Conservation (phyloP, 2,329 filamentous ascomycete genomes). For the Hypomyces rosellus region DNA sequence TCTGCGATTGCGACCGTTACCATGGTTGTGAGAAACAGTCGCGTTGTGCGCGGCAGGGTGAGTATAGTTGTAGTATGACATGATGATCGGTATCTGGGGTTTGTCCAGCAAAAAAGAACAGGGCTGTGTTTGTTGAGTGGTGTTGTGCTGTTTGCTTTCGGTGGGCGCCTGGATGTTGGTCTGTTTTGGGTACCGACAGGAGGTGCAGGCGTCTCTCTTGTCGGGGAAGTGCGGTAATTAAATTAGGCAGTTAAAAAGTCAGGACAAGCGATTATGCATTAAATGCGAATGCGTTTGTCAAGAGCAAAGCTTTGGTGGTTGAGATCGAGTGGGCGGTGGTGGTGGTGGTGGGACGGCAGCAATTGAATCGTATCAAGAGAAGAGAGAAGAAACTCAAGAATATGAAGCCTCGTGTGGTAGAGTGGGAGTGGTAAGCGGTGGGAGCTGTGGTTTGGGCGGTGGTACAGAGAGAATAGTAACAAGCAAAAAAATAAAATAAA, state of each 20-base stretch:
- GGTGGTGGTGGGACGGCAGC: neutral
- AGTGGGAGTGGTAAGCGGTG: conserved; percentile 16
- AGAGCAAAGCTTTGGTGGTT: neutral
- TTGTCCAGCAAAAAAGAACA: conserved; percentile 4
- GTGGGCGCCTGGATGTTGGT: conserved; percentile 1
- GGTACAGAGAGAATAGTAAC: conserved; percentile 1
- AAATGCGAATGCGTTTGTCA: neutral
- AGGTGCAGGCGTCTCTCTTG: conserved; percentile 1
- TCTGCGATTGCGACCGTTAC: conserved; percentile 73
- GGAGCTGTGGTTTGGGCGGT: conserved; percentile 15
- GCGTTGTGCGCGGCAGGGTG: conserved; percentile 53
- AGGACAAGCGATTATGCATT: conserved; percentile 2
- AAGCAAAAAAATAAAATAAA: conserved; percentile 2
- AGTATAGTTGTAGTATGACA: conserved; percentile 58
- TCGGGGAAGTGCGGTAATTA: conserved; percentile 22
- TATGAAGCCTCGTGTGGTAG: conserved; percentile 5
- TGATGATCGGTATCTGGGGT: conserved; percentile 41
- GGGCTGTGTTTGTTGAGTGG: neutral
- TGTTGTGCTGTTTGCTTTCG: neutral
- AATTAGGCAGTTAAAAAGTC: conserved; percentile 16
- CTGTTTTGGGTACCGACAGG: neutral
- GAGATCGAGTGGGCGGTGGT: neutral
- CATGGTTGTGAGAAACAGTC: conserved; percentile 56
- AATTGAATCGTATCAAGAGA: neutral
- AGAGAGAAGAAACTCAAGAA: neutral